These are phyloP conservation scores for Ottelia alismoides DNA, from an alignment of 106 monocot species.

Conservation along the genomic window DNA sequence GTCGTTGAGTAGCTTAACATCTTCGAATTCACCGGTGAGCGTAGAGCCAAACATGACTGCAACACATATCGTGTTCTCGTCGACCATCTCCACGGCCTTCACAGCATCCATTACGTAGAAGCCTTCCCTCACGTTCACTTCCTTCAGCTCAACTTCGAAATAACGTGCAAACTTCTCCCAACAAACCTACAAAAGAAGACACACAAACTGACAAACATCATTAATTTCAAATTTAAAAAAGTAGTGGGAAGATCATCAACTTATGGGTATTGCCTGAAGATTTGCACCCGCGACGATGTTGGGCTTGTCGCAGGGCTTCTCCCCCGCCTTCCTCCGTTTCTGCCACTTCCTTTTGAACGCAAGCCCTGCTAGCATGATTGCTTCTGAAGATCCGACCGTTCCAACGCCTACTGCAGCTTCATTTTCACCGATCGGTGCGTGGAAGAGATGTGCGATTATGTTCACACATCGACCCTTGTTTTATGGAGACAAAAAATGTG, in stretches of 20 bases:
- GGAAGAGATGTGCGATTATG: conserved; percentile 75
- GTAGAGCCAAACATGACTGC: conserved; percentile 82
- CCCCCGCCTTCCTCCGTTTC: conserved; percentile 59
- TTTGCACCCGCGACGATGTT: conserved; percentile 88
- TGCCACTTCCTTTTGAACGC: conserved; percentile 90
- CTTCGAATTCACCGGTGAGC: conserved; percentile 84
- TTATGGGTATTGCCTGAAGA: conserved; percentile 40
- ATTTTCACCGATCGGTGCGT: conserved; percentile 46
- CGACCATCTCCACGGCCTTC: conserved; percentile 78
- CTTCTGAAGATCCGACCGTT: conserved; percentile 75
- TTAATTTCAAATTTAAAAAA: neutral
- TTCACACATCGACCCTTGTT: conserved; percentile 85
- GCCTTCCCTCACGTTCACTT: conserved; percentile 65
- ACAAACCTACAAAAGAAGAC: conserved; percentile 41
- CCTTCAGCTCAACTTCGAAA: conserved; percentile 86
- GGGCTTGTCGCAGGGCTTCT: conserved; percentile 66
- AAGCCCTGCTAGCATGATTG: conserved; percentile 80
- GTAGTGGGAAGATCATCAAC: neutral
- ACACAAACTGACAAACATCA: neutral
- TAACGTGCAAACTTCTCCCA: conserved; percentile 98
- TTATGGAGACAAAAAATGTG: conserved; percentile 13
- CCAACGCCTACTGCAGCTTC: conserved; percentile 70
- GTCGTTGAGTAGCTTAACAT: conserved; percentile 65
- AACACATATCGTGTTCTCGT: conserved; percentile 72
- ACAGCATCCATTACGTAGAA: conserved; percentile 68